A percentile compares a stretch with the other conserved stretches of the same genome.
Conservation (phyloP, 1,284 basidiomycete species). For the Puccinia coronata region DNA sequence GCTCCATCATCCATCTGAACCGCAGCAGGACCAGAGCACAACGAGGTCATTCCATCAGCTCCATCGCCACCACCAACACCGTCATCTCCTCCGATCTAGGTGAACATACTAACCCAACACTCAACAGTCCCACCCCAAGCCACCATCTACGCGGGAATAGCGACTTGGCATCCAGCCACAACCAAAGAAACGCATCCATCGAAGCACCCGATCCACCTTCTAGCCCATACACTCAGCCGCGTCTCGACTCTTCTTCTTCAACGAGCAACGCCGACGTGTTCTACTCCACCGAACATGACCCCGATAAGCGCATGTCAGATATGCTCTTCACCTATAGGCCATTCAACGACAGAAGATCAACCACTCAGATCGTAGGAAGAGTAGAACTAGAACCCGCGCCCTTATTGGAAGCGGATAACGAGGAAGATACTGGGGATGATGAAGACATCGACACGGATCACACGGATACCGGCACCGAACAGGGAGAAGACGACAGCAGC, state of each 20-base stretch:
- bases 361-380: conserved; percentile 43
- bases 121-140: conserved; percentile 23
- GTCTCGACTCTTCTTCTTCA: no score
- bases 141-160: neutral
- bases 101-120: neutral
- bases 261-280: conserved; percentile 19
- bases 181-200: neutral
- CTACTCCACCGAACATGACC: conserved; percentile 42
- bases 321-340: conserved; percentile 33
- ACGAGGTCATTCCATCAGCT: conserved; percentile 34
- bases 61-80: conserved; percentile 37
- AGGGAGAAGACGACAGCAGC: conserved; percentile 29
- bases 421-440: conserved; percentile 27
- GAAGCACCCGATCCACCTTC: conserved; percentile 5
- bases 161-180: no score
- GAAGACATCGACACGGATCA: conserved; percentile 33
- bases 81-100: conserved; percentile 9
- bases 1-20: conserved; percentile 2
- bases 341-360: conserved; percentile 1
- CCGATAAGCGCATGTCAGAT: conserved; percentile 47
- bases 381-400: conserved; percentile 37
- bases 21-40: neutral
- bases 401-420: conserved; percentile 35
- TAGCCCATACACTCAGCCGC: conserved; percentile 8
- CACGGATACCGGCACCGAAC: conserved; percentile 21